Evolutionary conservation across 2,329 filamentous ascomycete genomes (phyloP), one percentile per base, ranked within the genome.

Genomic region (Metarhizium humberi): DNA sequence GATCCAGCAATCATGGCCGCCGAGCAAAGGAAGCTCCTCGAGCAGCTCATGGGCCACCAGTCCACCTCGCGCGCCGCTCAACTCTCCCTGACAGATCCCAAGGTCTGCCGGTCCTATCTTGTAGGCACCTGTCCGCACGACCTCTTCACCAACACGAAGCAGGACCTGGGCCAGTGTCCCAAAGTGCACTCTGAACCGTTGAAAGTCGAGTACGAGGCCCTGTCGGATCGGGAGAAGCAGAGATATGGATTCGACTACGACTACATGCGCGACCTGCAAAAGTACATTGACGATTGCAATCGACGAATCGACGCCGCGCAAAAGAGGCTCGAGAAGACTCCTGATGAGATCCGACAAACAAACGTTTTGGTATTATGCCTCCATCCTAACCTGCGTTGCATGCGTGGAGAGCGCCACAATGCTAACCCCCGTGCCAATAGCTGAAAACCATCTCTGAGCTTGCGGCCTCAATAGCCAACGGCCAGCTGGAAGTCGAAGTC

Each of bases 121-220:
- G 91, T 84, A 59, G 94, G 94, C 64, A 95, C 90, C 57, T 99
- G 94, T 71, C 94, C 94, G 1, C 92, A 97, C 78, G 94, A 99
- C 69, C 90, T 99, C 67, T 99, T 99, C 80, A 99, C 92, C 61
- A 99, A 99, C 75, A 99, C 94, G 49, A 97, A 96, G 76, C 92
- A 97, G 57, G 94, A 99, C 70, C 82, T 97, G 38, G 94, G 94
- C 2, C 82, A 85, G 0, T 99, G 94, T 67, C 82, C 89, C 51
- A 94, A 92, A 69, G 81, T 92, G 30, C 94, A 99, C 74, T 88
- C 84, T 51, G 92, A 96, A 69, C 84, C 85, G 13, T 79, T 97
- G 61, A 96, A 96, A 73, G 78, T 85, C 50, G 92, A 99, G 69
- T 99, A 94, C 71, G 88, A 95, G 63, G 78, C 75, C 1, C 83